These are phyloP conservation scores for Lepidium campestre DNA, from an alignment of 441 rosid species.

Conservation along the genomic window DNA sequence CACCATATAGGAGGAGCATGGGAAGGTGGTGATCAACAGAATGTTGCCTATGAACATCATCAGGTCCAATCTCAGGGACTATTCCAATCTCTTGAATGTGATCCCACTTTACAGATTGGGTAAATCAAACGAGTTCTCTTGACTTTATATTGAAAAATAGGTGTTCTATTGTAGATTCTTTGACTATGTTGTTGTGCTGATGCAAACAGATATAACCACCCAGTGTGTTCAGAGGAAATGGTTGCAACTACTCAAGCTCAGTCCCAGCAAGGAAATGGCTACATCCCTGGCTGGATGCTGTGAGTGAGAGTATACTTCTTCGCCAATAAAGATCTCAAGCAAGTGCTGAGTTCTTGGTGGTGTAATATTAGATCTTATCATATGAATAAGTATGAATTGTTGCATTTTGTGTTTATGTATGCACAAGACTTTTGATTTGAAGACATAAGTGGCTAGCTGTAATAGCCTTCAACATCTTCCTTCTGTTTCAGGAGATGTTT, in stretches of 20 bases:
- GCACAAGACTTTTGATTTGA: slow-evolving; percentile 25
- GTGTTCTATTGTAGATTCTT: neutral
- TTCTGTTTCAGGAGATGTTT: slow-evolving; percentile 4
- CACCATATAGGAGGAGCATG: slow-evolving; percentile 53
- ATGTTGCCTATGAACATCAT: slow-evolving; percentile 52
- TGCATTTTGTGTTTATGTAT: slow-evolving; percentile 25
- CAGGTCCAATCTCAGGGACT: slow-evolving; percentile 68
- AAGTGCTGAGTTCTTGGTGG: slow-evolving; percentile 10
- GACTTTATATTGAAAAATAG: no score
- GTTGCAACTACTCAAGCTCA: slow-evolving; percentile 39
- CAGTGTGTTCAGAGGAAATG: slow-evolving; percentile 66
- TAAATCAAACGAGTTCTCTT: slow-evolving; percentile 21
- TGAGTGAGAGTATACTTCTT: slow-evolving; percentile 29
- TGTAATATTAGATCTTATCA: neutral
- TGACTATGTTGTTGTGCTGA: slow-evolving; percentile 33
- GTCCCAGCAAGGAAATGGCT: slow-evolving; percentile 63
- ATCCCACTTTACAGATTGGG: slow-evolving; percentile 97
- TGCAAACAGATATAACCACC: slow-evolving; percentile 31
- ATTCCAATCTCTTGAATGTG: slow-evolving; percentile 77
- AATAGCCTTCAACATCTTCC: slow-evolving; percentile 13
- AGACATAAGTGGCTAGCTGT: slow-evolving; percentile 24
- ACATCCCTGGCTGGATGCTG: slow-evolving; percentile 98
- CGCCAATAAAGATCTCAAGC: neutral
- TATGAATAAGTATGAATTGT: slow-evolving; percentile 3
- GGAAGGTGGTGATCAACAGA: slow-evolving; percentile 64